These are phyloP conservation scores for Fraxinus greggii DNA, from an alignment of 305 asterid species.

Conservation along the genomic window DNA sequence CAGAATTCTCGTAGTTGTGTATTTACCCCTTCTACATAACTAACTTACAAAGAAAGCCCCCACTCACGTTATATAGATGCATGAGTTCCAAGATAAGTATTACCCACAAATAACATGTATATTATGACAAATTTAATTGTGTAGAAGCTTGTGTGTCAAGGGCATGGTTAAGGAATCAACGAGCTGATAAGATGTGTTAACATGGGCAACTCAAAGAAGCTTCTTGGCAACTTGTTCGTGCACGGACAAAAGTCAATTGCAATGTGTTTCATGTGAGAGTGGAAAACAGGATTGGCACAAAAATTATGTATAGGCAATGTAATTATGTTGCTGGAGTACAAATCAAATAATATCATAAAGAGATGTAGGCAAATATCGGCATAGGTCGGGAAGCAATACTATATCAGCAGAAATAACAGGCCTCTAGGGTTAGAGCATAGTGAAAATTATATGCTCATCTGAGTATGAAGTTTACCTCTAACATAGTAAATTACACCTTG, in stretches of 20 bases:
- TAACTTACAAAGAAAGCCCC: background rate
- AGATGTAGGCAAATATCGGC: background rate
- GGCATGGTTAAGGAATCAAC: background rate
- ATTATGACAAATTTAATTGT: background rate
- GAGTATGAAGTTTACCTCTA: slow-evolving; percentile 37
- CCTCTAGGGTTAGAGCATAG: background rate
- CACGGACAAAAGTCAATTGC: background rate
- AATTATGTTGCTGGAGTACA: slow-evolving; percentile 6
- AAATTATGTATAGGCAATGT: background rate
- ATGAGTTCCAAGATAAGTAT: background rate
- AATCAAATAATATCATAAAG: background rate
- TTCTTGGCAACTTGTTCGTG: background rate
- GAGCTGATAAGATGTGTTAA: background rate
- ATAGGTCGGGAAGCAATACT: background rate
- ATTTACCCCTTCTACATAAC: background rate
- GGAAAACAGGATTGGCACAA: background rate
- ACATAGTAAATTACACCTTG: slow-evolving; percentile 41
- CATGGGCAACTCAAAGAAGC: background rate
- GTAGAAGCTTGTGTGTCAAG: background rate
- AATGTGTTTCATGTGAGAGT: background rate
- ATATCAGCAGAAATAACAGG: background rate
- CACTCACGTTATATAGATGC: background rate
- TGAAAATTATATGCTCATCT: slow-evolving; percentile 17
- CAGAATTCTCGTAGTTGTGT: background rate
- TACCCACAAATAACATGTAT: background rate